Percentiles rank a stretch among this genome's conserved stretches.
Conservation (phyloP, 75 land plant genomes). For the Pseudotsuga menziesii region DNA sequence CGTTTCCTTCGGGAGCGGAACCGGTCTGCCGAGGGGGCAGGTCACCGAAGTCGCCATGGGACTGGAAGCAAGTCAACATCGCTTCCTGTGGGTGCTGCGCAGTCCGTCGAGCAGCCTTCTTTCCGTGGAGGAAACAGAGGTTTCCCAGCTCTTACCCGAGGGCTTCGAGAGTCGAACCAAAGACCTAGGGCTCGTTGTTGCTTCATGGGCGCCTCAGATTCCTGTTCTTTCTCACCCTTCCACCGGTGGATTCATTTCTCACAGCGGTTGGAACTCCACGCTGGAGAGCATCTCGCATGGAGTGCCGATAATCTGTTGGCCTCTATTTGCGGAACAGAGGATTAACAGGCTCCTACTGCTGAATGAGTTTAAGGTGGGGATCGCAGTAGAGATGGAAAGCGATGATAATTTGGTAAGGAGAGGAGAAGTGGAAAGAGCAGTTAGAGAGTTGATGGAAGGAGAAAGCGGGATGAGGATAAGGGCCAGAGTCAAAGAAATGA, state of each 20-base stretch:
- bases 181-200: slow-evolving; percentile 28
- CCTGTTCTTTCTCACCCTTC: slow-evolving; percentile 14
- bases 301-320: slow-evolving; percentile 28
- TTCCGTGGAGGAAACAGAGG: too few species aligned
- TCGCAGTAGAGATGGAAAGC: slow-evolving; percentile 8
- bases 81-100: too few species aligned
- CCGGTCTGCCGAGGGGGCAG: too few species aligned
- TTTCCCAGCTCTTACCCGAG: not conserved
- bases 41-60: too few species aligned
- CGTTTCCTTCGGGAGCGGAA: slow-evolving; percentile 24
- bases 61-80: too few species aligned
- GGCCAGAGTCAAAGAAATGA: too few species aligned
- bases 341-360: slow-evolving; percentile 27
- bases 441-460: too few species aligned
- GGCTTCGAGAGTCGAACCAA: slow-evolving; percentile 18
- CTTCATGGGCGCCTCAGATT: slow-evolving; percentile 34
- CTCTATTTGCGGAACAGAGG: slow-evolving; percentile 29
- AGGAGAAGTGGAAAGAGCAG: too few species aligned
- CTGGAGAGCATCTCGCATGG: slow-evolving; percentile 30
- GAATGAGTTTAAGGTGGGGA: slow-evolving; percentile 23
- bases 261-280: slow-evolving; percentile 45
- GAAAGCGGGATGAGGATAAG: too few species aligned
- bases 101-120: too few species aligned
- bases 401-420: slow-evolving; percentile 20
- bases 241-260: slow-evolving; percentile 32